Evolutionary conservation across 257 asterid genomes (phyloP), one percentile per base, ranked within the genome.

Genomic region (Solanum ossicruentum): DNA sequence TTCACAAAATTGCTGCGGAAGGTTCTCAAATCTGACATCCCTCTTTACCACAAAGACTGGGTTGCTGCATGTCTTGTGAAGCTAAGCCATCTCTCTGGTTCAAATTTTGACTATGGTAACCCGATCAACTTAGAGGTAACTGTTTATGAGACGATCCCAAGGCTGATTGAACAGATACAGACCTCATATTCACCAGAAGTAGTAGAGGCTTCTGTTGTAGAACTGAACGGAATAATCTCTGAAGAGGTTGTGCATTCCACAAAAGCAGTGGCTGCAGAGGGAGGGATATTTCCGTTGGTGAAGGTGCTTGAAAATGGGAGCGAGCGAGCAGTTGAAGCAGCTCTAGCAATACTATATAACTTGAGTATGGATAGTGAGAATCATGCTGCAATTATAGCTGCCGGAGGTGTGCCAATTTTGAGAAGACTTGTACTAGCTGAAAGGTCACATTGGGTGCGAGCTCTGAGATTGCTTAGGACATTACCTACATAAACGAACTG

Each of bases 11-110:
- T 93, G 85, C 96, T 95, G 9, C 94, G 94, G 1, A 43, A 89
- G 8, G 87, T 90, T 85, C 95, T 95, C 8, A 87, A 63, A 20
- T 94, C 98, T 0, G 58, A 84, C 84, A 88, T 94, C 67, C 93
- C 95, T 65, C 93, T 95, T 15, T 88, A 85, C 43, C 43, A 89
- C 93, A 95, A 93, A 84, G 94, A 93, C 8, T 92, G 93, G 93
- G 93, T 95, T 13, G 98, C 98, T 61, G 96, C 98, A 83, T 94
- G 92, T 88, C 94, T 94, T 11, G 91, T 94, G 21, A 95, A 93
- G 85, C 95, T 95, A 71, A 80, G 88, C 89, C 86, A 91, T 47
- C 71, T 87, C 61, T 88, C 91, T 2, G 87, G 90, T 23, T 88
- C 83, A 13, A 75, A 83, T 81, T 81, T 73, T 8, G 91, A 86